Percentiles rank a stretch among this genome's conserved stretches.
Conservation (phyloP, 352 stramenopile genomes). For the Pythium plurisporium region DNA sequence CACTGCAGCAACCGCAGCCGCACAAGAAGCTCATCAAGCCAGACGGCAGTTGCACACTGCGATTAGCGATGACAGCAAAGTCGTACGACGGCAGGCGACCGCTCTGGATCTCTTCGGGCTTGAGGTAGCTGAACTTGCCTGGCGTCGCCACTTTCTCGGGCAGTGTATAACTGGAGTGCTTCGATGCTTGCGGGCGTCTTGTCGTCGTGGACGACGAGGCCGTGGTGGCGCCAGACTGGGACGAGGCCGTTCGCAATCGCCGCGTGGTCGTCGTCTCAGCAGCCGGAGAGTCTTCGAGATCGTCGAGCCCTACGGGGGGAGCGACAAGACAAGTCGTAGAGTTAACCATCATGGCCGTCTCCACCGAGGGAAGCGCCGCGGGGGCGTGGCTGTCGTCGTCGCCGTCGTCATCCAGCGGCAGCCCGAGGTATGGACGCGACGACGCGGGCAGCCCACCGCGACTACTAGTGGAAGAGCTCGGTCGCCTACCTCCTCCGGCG, state of each 20-base stretch:
- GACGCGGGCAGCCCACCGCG: not conserved
- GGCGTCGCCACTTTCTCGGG: constrained; percentile 16
- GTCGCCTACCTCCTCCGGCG: constrained; percentile 21
- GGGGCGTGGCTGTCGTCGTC: not conserved
- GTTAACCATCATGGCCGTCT: constrained; percentile 33
- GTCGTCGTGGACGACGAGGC: not conserved
- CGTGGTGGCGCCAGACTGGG: not conserved
- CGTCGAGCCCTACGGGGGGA: constrained; percentile 29
- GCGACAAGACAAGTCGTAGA: constrained; percentile 58
- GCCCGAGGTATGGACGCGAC: constrained; percentile 16
- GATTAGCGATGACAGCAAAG: constrained; percentile 78
- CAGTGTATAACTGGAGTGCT: constrained; percentile 26
- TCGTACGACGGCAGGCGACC: constrained; percentile 61
- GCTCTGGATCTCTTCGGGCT: constrained; percentile 70
- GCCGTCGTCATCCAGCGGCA: constrained; percentile 15
- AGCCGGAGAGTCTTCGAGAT: constrained; percentile 19
- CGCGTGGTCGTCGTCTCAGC: not conserved
- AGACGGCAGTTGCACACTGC: constrained; percentile 44
- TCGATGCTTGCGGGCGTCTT: not conserved
- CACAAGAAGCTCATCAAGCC: constrained; percentile 32
- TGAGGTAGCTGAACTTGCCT: constrained; percentile 76
- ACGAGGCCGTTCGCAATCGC: not conserved
- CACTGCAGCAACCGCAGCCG: constrained; percentile 29
- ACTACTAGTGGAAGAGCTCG: constrained; percentile 10
- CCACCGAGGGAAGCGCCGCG: not conserved